Evolutionary conservation across 2,329 filamentous ascomycete species (phyloP), one percentile per base, ranked within the genome.

Genomic region (Bipolaris zeicola): DNA sequence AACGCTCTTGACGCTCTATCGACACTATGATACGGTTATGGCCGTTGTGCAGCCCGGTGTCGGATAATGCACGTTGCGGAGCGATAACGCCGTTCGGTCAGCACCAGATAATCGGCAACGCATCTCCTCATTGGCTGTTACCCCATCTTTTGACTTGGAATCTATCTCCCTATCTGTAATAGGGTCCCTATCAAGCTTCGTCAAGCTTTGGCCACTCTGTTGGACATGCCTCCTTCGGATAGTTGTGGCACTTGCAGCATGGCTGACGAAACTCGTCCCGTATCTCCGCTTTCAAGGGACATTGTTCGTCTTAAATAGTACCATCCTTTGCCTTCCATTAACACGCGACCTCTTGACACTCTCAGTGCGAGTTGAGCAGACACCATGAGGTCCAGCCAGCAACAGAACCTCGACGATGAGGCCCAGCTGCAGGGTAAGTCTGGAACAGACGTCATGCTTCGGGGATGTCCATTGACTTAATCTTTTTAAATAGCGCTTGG

Each of bases 401-500:
- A 31, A 50, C 57, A 64, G 52, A 63, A 24, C 24, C 64, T 60
- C 43, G 68, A 70, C 42, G 74, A 76, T 58, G 74, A 77, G 53
- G 66, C 72, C 1, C 71, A 75, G 48, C 63, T 77, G 20, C 68
- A 71, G 43, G 42, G 42, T 45, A 20, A 20, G 28, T 8, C n/a
- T 33, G 14, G 16, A 18, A 33, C 20, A 16, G n/a, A 33, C 26
- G 5, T n/a, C 16, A 33, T 33, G 16, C 16, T 33, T 20, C 1
- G 10, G 5, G 16, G 33, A 33, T 16, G 14, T 20, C 5, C 24
- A 28, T 20, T 45, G 26, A 45, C 16, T 45, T 33, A 10, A n/a
- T 31, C 10, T 18, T 18, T 41, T 1, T 18, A 6, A 10, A 14
- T 28, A 45, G 66, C 70, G 18, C 57, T 87, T 62, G 86, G 86